Conservation (phyloP, 331 rosid species). For the Quercus phellos region DNA sequence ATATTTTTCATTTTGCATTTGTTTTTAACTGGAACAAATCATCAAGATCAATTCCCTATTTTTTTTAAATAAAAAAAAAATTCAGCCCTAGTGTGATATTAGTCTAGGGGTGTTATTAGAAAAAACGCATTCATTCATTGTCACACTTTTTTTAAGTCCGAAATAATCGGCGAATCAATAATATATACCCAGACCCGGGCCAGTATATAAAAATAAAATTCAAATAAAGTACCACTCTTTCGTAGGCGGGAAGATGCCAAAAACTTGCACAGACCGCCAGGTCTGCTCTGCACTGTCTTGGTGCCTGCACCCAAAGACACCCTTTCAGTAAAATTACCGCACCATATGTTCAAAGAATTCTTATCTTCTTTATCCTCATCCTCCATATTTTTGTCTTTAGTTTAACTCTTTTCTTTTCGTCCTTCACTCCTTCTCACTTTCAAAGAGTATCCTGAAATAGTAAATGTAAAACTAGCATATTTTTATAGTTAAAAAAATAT, state of each 20-base stretch:
- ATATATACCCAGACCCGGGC: not conserved
- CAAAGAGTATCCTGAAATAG: no score
- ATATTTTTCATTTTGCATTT: no score
- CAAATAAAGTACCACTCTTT: not conserved
- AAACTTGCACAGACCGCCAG: not conserved
- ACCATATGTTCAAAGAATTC: not conserved
- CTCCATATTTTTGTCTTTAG: not conserved
- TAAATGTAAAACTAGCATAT: no score
- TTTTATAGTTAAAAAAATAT: no score
- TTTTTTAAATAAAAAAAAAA: no score
- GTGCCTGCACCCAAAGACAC: not conserved
- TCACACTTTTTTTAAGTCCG: not conserved
- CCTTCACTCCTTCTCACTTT: not conserved
- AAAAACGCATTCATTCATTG: not conserved
- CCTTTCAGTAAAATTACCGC: not conserved
- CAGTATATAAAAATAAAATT: not conserved
- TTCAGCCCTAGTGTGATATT: no score
- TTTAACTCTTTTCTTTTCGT: no score
- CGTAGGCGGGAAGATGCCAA: constrained; percentile 1
- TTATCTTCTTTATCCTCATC: not conserved
- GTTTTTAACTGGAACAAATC: no score
- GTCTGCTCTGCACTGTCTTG: not conserved
- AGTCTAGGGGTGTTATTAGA: no score
- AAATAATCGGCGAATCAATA: no score
- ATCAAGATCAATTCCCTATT: no score